Conservation (phyloP, 345 rosid species). For the Sisymbrium altissimum region DNA sequence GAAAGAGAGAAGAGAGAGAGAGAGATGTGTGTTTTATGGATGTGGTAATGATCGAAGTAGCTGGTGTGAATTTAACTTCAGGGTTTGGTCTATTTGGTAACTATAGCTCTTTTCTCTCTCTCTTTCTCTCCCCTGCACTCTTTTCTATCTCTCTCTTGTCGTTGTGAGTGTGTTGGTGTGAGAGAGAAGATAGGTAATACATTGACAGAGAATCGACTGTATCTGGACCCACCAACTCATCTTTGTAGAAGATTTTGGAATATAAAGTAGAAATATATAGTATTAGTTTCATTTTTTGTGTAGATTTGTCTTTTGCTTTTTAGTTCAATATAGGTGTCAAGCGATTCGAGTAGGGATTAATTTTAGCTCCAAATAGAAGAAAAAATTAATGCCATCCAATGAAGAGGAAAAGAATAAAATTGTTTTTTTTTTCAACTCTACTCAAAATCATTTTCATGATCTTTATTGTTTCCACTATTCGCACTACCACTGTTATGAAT, state of each 20-base stretch:
- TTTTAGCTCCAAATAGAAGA: background rate
- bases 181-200: conserved; percentile 35
- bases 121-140: background rate
- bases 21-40: background rate
- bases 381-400: background rate
- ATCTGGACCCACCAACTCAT: conserved; percentile 27
- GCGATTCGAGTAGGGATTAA: conserved; percentile 8
- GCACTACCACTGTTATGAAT: background rate
- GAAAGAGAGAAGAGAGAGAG: conserved; percentile 1
- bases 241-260: conserved; percentile 11
- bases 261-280: background rate
- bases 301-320: conserved; percentile 38
- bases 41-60: conserved; percentile 10
- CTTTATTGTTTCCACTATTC: background rate
- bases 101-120: background rate
- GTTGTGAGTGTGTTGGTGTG: conserved; percentile 27
- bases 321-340: conserved; percentile 20
- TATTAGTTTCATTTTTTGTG: background rate
- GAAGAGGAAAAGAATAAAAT: background rate
- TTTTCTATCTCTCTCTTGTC: conserved; percentile 6
- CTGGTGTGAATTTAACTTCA: conserved; percentile 28
- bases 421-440: background rate
- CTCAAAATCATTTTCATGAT: background rate
- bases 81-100: conserved; percentile 37
- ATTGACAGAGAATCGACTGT: conserved; percentile 32